These are phyloP conservation scores for Globisporangium megalacanthum DNA, from an alignment of 352 stramenopile genomes.

Conservation along the genomic window DNA sequence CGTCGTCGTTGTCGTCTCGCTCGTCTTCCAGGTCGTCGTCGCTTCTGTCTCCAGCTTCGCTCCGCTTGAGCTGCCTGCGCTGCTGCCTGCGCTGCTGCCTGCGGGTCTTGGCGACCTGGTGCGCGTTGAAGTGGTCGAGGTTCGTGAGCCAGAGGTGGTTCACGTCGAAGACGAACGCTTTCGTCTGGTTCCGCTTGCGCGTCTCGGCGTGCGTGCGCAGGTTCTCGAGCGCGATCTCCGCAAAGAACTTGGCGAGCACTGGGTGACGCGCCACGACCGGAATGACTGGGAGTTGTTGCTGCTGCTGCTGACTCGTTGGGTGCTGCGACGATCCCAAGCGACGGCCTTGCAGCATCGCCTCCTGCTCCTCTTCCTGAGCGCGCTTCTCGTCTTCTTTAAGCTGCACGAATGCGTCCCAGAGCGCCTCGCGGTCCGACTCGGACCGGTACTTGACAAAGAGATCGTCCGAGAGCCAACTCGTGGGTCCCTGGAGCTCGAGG, in stretches of 20 bases:
- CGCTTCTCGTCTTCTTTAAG: slow-evolving; percentile 27
- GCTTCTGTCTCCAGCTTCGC: background rate
- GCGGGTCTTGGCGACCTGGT: slow-evolving; percentile 15
- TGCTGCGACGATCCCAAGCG: background rate
- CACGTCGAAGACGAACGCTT: slow-evolving; percentile 85
- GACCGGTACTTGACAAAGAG: slow-evolving; percentile 79
- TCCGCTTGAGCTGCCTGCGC: background rate
- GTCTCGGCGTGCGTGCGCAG: slow-evolving; percentile 51
- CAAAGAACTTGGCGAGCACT: slow-evolving; percentile 48
- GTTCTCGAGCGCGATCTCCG: slow-evolving; percentile 72
- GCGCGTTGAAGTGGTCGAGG: slow-evolving; percentile 81
- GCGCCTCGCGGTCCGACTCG: slow-evolving; percentile 55
- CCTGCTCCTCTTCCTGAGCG: slow-evolving; percentile 29
- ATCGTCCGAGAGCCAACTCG: slow-evolving; percentile 76
- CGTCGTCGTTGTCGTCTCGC: background rate
- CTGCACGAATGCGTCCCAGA: slow-evolving; percentile 45
- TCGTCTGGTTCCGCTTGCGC: slow-evolving; percentile 63
- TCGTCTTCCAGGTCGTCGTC: slow-evolving; percentile 1
- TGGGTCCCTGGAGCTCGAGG: slow-evolving; percentile 66
- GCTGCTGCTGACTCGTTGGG: slow-evolving; percentile 12
- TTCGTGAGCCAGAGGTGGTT: slow-evolving; percentile 91
- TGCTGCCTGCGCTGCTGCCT: slow-evolving; percentile 11
- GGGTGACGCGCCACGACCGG: slow-evolving; percentile 64
- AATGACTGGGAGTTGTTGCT: slow-evolving; percentile 28
- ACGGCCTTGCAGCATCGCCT: slow-evolving; percentile 15